phyloP scores from a whole-genome alignment of 352 stramenopile genomes.

The Globisporangium iwayamae region DNA sequence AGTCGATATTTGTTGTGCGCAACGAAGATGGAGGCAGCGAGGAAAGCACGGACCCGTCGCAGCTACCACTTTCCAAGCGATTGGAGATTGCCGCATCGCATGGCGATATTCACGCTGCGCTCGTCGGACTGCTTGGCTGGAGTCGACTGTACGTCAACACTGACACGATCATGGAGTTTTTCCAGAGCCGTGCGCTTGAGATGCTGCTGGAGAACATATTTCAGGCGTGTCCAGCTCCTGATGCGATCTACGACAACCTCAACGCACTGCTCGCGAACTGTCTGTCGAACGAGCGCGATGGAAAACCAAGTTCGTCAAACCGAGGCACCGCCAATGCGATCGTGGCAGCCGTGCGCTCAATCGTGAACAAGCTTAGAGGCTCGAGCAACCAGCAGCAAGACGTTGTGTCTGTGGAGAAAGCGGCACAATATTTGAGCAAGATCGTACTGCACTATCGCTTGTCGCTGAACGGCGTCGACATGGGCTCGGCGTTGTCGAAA shows the following conservation, averaged over 20 bases:
- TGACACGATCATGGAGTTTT: constrained; percentile 65
- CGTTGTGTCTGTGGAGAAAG: constrained; percentile 21
- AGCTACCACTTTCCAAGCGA: constrained; percentile 47
- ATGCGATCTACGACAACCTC: constrained; percentile 56
- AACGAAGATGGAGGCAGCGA: neutral
- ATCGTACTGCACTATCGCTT: constrained; percentile 45
- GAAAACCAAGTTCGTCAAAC: constrained; percentile 24
- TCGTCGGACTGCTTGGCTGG: constrained; percentile 73
- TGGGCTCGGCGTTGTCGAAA: constrained; percentile 37
- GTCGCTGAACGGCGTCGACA: constrained; percentile 38
- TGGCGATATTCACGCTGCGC: constrained; percentile 60
- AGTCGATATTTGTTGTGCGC: constrained; percentile 10
- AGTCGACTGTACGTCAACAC: constrained; percentile 58
- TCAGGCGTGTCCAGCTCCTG: constrained; percentile 24
- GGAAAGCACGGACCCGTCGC: constrained; percentile 23
- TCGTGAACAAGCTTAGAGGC: constrained; percentile 25
- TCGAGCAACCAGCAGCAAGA: constrained; percentile 16
- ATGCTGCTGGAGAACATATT: constrained; percentile 65
- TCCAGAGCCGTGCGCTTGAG: constrained; percentile 61
- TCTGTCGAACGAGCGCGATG: constrained; percentile 36
- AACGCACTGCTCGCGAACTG: constrained; percentile 59
- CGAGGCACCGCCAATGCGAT: constrained; percentile 42
- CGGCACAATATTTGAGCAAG: constrained; percentile 46
- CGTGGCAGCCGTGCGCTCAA: constrained; percentile 31
- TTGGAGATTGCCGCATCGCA: constrained; percentile 71